phyloP scores from a whole-genome alignment of 106 monocot species.

The Dioscorea alata region DNA sequence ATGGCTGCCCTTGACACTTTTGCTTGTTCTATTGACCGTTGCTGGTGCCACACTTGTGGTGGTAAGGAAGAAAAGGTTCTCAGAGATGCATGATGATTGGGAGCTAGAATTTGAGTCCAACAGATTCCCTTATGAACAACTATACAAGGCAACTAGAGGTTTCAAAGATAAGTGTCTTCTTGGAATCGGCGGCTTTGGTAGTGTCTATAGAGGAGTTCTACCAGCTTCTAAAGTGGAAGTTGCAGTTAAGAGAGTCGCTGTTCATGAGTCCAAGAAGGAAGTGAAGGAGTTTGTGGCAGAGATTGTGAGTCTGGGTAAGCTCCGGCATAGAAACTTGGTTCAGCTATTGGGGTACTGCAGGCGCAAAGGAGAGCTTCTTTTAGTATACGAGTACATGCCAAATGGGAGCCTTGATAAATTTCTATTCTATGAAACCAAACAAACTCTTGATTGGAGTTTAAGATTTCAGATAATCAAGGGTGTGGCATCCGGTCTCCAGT shows the following conservation, averaged over 20 bases:
- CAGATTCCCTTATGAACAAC: not conserved
- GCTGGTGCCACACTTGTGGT: not conserved
- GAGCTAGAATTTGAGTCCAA: not conserved
- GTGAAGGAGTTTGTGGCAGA: slow-evolving; percentile 4
- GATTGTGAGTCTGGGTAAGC: not conserved
- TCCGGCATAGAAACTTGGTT: slow-evolving; percentile 5
- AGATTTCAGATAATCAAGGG: slow-evolving; percentile 5
- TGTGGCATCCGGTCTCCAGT: slow-evolving; percentile 6
- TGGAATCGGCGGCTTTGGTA: not conserved
- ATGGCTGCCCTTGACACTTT: not conserved
- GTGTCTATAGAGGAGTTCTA: too few species aligned
- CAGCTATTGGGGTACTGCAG: slow-evolving; percentile 11
- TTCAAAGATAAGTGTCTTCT: not conserved
- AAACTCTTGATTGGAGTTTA: not conserved
- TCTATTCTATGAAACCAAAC: not conserved
- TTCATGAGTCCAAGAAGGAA: not conserved
- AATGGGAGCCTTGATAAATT: slow-evolving; percentile 10
- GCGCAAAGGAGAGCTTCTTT: slow-evolving; percentile 8
- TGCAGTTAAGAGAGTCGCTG: slow-evolving; percentile 3
- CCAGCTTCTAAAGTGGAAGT: not conserved
- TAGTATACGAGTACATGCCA: slow-evolving; percentile 8
- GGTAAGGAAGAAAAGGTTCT: not conserved
- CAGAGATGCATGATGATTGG: slow-evolving; percentile 8
- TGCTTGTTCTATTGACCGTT: not conserved
- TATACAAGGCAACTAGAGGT: slow-evolving; percentile 2